These are phyloP conservation scores for Elsinoe arachidis DNA, from an alignment of 2,329 filamentous ascomycete genomes.

Conservation along the genomic window DNA sequence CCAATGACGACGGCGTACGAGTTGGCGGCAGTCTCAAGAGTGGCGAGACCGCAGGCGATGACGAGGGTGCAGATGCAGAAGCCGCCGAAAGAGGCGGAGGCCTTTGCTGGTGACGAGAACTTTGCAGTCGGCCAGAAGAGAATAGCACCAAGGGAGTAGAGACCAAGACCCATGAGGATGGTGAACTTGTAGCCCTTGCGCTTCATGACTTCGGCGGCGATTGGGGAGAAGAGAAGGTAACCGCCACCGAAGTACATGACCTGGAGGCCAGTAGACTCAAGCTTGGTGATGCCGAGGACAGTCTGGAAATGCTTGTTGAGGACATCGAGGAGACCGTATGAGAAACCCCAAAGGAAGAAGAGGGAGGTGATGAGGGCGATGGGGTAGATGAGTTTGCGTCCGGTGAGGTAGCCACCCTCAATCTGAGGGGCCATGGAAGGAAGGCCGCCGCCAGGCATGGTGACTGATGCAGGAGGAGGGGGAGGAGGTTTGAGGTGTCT, in stretches of 20 bases:
- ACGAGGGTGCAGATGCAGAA: conserved; percentile 32
- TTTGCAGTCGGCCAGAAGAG: conserved; percentile 33
- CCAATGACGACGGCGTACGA: conserved; percentile 33
- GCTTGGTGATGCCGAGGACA: conserved; percentile 31
- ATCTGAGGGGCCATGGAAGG: conserved; percentile 31
- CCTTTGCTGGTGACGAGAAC: conserved; percentile 24
- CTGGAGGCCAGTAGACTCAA: conserved; percentile 36
- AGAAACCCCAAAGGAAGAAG: conserved; percentile 38
- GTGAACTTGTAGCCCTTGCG: conserved; percentile 38
- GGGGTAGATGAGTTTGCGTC: conserved; percentile 41
- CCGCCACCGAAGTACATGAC: conserved; percentile 36
- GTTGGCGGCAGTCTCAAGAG: conserved; percentile 33
- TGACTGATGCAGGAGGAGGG: conserved; percentile 12
- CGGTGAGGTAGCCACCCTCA: conserved; percentile 35
- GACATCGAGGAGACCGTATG: conserved; percentile 44
- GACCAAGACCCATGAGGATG: conserved; percentile 33
- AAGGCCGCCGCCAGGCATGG: conserved; percentile 35
- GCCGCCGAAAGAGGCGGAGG: conserved; percentile 29
- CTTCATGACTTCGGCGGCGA: conserved; percentile 36
- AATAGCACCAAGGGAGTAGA: conserved; percentile 32
- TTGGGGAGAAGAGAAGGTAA: conserved; percentile 35
- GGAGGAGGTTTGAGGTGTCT: background rate
- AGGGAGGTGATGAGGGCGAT: conserved; percentile 39
- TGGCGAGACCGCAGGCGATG: conserved; percentile 33
- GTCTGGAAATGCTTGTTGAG: conserved; percentile 42